A percentile compares a stretch with the other conserved stretches of the same genome.
These are phyloP conservation scores for Aphanocladium album DNA, from an alignment of 2,329 filamentous ascomycete genomes.

Conservation along the genomic window DNA sequence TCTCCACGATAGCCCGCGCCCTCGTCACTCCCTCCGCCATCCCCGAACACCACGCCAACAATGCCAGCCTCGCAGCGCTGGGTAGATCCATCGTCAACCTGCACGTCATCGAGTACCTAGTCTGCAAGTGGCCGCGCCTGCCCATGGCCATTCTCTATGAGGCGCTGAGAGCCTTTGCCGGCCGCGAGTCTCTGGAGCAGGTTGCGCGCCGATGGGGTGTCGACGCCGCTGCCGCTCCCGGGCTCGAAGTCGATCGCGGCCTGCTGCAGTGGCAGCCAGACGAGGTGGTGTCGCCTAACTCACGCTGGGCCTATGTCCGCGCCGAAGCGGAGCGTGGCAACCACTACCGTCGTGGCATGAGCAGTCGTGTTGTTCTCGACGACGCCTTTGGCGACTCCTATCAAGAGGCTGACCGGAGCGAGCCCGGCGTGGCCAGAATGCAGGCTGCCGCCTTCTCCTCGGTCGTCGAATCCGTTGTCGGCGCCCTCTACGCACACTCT, in stretches of 20 bases:
- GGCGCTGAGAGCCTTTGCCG: conserved; percentile 78
- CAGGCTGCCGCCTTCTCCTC: conserved; percentile 67
- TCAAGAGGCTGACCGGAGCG: conserved; percentile 22
- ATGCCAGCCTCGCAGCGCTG: conserved; percentile 73
- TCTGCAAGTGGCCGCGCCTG: conserved; percentile 85
- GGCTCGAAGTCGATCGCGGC: conserved; percentile 86
- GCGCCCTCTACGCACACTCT: conserved; percentile 79
- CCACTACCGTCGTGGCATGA: conserved; percentile 61
- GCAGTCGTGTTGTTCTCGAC: conserved; percentile 73
- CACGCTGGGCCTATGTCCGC: conserved; percentile 47
- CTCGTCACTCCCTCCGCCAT: conserved; percentile 86
- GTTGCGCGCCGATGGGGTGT: conserved; percentile 87
- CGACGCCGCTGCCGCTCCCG: conserved; percentile 79
- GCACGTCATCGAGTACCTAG: conserved; percentile 81
- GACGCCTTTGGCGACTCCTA: conserved; percentile 73
- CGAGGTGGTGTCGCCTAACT: conserved; percentile 39
- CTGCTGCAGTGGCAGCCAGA: conserved; percentile 71
- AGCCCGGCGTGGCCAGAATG: conserved; percentile 55
- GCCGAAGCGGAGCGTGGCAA: conserved; percentile 42
- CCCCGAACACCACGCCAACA: conserved; percentile 76
- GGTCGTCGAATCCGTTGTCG: conserved; percentile 79
- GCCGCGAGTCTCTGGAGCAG: conserved; percentile 65
- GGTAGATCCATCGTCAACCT: conserved; percentile 81
- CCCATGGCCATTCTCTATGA: conserved; percentile 85
- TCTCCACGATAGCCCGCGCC: conserved; percentile 79